Percentiles rank a stretch among this genome's conserved stretches.
Evolutionary conservation across 2,329 filamentous ascomycete genomes (phyloP).

Genomic region (Diaporthe sp.): DNA sequence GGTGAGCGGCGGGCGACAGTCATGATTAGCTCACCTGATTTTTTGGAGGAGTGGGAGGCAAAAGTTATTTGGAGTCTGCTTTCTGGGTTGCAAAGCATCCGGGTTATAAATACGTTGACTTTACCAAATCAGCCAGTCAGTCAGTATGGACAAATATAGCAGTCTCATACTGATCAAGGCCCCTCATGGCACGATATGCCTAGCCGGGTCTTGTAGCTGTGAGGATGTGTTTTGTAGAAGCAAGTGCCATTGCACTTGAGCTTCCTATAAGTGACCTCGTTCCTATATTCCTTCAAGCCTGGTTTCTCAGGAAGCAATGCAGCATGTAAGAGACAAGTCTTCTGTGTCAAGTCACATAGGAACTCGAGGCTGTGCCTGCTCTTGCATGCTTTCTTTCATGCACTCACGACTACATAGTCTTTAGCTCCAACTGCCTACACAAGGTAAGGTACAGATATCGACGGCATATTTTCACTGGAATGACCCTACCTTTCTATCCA

Average conservation of each 20-base stretch:
- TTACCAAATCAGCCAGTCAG: neutral
- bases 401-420: neutral
- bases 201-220: neutral
- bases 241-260: neutral
- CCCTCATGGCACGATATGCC: neutral
- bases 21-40: neutral
- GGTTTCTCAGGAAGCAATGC: neutral
- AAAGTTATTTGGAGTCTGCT: slow-evolving; percentile 26
- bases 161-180: neutral
- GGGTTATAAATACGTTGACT: neutral
- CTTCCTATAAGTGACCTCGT: neutral
- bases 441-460: neutral
- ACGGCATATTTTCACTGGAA: neutral
- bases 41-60: neutral
- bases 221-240: neutral
- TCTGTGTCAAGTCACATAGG: neutral
- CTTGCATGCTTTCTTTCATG: neutral
- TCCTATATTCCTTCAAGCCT: neutral
- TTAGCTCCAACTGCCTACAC: neutral
- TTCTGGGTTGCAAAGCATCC: slow-evolving; percentile 2
- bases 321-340: neutral
- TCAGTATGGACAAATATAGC: neutral
- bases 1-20: slow-evolving; percentile 9
- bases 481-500: neutral
- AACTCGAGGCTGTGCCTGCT: neutral